Conservation (phyloP, 2,329 filamentous ascomycete species). For the Colletotrichum kahawae region DNA sequence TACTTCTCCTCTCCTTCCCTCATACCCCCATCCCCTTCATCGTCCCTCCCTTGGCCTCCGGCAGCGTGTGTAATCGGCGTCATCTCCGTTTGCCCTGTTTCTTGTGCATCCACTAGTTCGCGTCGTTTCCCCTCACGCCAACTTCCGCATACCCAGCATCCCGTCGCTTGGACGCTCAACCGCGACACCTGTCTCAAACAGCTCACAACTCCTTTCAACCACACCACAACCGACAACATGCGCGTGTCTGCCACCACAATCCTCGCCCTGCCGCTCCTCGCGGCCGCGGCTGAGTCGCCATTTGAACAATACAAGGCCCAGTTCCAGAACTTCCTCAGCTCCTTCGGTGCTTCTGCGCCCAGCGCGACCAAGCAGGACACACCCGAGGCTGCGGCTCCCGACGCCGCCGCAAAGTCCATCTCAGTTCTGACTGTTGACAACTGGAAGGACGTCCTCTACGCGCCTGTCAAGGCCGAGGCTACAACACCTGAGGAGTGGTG, state of each 20-base stretch:
- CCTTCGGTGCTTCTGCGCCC: constrained; percentile 58
- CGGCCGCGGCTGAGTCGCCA: constrained; percentile 54
- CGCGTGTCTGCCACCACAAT: constrained; percentile 60
- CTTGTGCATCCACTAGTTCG: neutral
- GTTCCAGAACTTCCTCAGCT: constrained; percentile 68
- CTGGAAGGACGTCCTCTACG: constrained; percentile 73
- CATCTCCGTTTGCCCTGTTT: neutral
- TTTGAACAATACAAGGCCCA: constrained; percentile 66
- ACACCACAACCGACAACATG: constrained; percentile 44
- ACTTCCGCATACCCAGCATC: neutral
- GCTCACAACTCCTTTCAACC: neutral
- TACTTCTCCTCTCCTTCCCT: neutral
- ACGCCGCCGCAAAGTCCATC: constrained; percentile 46
- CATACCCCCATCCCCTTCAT: neutral
- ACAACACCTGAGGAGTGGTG: constrained; percentile 76
- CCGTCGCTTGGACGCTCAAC: constrained; percentile 1
- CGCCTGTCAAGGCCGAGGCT: constrained; percentile 62
- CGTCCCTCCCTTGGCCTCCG: constrained; percentile 13
- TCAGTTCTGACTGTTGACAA: constrained; percentile 67
- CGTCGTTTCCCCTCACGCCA: constrained; percentile 12
- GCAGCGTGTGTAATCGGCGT: neutral
- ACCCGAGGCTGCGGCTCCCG: constrained; percentile 45
- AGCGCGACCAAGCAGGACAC: constrained; percentile 48
- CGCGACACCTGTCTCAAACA: constrained; percentile 15
- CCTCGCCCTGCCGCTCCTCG: constrained; percentile 62